Percentiles rank a stretch among this genome's conserved stretches.
phyloP scores from a whole-genome alignment of 1,284 basidiomycete genomes.

The Cutaneotrichosporon mucoides region DNA sequence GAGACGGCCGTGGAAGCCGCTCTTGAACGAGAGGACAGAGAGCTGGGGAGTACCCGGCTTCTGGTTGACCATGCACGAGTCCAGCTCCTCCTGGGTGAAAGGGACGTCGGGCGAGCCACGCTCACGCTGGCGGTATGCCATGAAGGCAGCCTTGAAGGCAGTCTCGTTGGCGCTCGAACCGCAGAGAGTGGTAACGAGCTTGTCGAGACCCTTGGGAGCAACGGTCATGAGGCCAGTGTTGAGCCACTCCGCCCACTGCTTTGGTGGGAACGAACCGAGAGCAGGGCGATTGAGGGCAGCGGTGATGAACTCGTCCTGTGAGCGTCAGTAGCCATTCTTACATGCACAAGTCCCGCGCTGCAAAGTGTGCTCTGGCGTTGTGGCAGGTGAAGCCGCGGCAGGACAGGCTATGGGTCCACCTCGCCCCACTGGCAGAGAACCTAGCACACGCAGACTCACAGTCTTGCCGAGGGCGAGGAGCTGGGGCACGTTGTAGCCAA shows the following conservation, averaged over 20 bases:
- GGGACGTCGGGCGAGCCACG: slow-evolving; percentile 24
- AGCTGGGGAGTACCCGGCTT: slow-evolving; percentile 54
- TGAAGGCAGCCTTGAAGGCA: slow-evolving; percentile 58
- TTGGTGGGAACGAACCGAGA: slow-evolving; percentile 55
- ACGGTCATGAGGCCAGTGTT: slow-evolving; percentile 53
- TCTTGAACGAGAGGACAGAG: slow-evolving; percentile 54
- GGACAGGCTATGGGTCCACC: no score
- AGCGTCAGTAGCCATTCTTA: not conserved
- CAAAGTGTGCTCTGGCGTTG: no score
- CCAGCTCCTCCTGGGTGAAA: slow-evolving; percentile 42
- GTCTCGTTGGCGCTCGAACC: slow-evolving; percentile 51
- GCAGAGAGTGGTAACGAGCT: slow-evolving; percentile 49
- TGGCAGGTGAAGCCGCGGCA: no score
- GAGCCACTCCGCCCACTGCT: slow-evolving; percentile 51
- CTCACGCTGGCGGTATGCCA: slow-evolving; percentile 41
- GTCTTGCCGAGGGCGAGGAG: slow-evolving; percentile 48
- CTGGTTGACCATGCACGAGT: slow-evolving; percentile 55
- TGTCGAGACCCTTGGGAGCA: slow-evolving; percentile 53
- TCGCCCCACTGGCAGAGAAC: no score
- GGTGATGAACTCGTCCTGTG: slow-evolving; percentile 18
- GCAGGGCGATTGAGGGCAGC: slow-evolving; percentile 53
- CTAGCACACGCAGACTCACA: slow-evolving; percentile 18
- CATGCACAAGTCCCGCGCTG: not conserved
- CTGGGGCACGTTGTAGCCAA: slow-evolving; percentile 54
- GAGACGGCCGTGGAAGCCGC: slow-evolving; percentile 54